Base-by-base conservation (phyloP, 257 asterid genomes). In the Ligustrum vulgare region DNA sequence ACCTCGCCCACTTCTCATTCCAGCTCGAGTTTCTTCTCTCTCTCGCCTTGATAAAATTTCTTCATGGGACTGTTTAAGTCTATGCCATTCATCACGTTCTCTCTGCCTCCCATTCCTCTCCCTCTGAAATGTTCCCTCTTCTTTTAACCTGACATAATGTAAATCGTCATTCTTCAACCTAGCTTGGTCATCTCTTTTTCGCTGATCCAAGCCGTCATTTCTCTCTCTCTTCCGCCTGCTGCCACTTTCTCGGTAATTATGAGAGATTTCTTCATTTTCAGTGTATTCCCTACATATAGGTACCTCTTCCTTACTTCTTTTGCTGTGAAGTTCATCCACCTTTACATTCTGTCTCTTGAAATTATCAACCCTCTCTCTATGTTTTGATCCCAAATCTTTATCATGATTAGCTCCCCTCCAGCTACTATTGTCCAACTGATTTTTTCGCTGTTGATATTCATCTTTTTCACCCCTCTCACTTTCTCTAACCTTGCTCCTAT, bases 21-120 rank as follows among this genome's bases (percentile, higher is more conserved):
- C 86, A n/a, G 88, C 79, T 71, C 87, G 86, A 28, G 80, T 77
- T 79, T 88, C 97, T 82, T 87, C 97, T 83, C 93, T 90, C 60
- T 88, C 97, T 85, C 91, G 85, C 88, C 89, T 90, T 2, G 86
- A 72, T 41, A 76, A 75, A 77, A 77, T 71, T 64, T 94, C 96
- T 81, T 89, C 97, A 78, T 73, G 90, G 41, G 85, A 66, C 65
- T 83, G 91, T 82, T 91, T 89, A 77, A 67, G 78, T 79, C 93
- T 88, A 78, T 89, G 84, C 94, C 98, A 88, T 67, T 92, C 98
- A 74, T 89, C 97, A 76, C 90, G 92, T 41, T 89, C 98, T 83
- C 94, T 83, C 76, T 73, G 91, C 84, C 93, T 87, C 73, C 89
- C 98, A 78, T 77, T 80, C 73, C 88, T 89, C 81, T 94, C 97